Evolutionary conservation across 106 monocot genomes (phyloP).

Genomic region (Allium fistulosum): DNA sequence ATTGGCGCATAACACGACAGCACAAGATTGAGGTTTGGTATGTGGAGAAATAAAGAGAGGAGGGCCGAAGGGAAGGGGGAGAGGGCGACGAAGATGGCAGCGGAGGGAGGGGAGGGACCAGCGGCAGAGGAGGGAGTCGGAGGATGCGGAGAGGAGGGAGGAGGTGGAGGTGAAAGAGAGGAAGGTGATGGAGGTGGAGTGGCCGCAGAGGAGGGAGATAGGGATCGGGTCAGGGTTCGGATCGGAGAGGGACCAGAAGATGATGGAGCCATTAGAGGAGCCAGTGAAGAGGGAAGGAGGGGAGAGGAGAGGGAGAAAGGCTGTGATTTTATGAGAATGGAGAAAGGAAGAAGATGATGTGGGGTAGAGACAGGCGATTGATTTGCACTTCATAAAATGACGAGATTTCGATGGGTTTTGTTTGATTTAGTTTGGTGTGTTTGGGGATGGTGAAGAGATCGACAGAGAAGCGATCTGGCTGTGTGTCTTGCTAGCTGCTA

Average conservation of each 20-base stretch:
- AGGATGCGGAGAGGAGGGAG: conserved; percentile 51
- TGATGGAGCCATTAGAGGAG: conserved; percentile 70
- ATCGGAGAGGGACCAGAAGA: conserved; percentile 46
- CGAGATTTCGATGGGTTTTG: not conserved
- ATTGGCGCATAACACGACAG: conserved; percentile 19
- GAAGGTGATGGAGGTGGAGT: conserved; percentile 30
- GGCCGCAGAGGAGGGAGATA: conserved; percentile 32
- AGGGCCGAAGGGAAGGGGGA: conserved; percentile 59
- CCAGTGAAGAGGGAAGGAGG: conserved; percentile 65
- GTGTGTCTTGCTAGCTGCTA: too few relatives aligned
- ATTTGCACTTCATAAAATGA: conserved; percentile 56
- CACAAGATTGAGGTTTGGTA: conserved; percentile 19
- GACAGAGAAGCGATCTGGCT: too few relatives aligned
- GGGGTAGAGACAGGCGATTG: conserved; percentile 64
- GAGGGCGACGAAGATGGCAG: conserved; percentile 59
- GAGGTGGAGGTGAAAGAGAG: conserved; percentile 23
- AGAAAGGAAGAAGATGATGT: conserved; percentile 11
- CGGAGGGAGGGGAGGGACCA: conserved; percentile 45
- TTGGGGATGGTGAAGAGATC: not conserved
- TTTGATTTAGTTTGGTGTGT: not conserved
- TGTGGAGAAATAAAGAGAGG: conserved; percentile 25
- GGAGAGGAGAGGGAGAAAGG: conserved; percentile 18
- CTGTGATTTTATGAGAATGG: conserved; percentile 47
- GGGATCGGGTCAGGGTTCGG: not conserved
- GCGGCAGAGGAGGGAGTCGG: conserved; percentile 61